A percentile compares a stretch with the other conserved stretches of the same genome.
These are phyloP conservation scores for Achaetomiella virescens DNA, from an alignment of 495 filamentous ascomycete species.

Conservation along the genomic window DNA sequence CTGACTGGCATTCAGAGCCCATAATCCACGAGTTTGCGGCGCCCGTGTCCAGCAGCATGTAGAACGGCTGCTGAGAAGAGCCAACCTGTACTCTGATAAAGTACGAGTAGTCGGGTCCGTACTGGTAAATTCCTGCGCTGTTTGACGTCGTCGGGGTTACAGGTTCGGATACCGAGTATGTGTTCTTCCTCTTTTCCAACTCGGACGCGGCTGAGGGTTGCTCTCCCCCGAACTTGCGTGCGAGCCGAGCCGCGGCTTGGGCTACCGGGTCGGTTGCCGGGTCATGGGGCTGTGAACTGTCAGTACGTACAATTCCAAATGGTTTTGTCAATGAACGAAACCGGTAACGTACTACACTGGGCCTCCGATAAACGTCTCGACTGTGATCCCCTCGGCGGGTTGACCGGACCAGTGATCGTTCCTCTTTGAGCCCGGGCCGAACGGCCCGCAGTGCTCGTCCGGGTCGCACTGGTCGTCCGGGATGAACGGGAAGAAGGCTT, in stretches of 20 bases:
- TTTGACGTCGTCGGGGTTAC: constrained; percentile 47
- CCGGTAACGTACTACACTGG: constrained; percentile 15
- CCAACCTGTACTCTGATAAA: constrained; percentile 65
- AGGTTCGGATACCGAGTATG: constrained; percentile 53
- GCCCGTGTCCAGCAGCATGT: constrained; percentile 75
- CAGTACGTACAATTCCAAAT: no score
- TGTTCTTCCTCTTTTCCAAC: constrained; percentile 36
- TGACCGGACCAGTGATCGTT: background rate
- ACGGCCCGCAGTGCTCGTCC: constrained; percentile 9
- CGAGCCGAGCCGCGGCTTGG: constrained; percentile 12
- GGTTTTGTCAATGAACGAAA: no score
- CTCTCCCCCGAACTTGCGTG: constrained; percentile 19
- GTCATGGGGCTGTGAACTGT: constrained; percentile 6
- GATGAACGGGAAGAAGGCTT: constrained; percentile 34
- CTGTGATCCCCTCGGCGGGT: constrained; percentile 12
- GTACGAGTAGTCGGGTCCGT: constrained; percentile 73
- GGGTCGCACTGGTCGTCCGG: constrained; percentile 21
- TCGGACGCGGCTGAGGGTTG: constrained; percentile 3
- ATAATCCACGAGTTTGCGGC: constrained; percentile 77
- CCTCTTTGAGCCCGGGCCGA: background rate
- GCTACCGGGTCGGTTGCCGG: constrained; percentile 13
- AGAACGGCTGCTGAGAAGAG: constrained; percentile 54
- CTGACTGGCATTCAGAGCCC: constrained; percentile 53
- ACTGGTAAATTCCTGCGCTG: constrained; percentile 63
- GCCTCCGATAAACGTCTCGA: constrained; percentile 13